Evolutionary conservation across 1,284 basidiomycete genomes (phyloP).

Genomic region (Laetiporus sulphureus): DNA sequence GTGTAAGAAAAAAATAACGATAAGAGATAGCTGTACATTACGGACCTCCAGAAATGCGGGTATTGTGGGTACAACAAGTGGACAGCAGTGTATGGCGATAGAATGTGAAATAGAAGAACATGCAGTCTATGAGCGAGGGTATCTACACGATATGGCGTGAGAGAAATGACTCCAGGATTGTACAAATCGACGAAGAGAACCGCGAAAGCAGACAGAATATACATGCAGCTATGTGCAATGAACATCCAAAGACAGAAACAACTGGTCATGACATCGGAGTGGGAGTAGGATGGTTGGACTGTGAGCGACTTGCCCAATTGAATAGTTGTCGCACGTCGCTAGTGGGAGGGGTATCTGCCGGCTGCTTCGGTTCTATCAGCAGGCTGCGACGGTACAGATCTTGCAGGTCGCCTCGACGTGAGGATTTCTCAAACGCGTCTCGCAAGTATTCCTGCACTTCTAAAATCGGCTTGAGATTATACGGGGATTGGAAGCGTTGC

Average conservation of each 20-base stretch:
- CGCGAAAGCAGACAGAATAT: conserved; percentile 10
- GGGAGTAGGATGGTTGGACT: conserved; percentile 26
- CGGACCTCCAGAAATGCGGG: conserved; percentile 2
- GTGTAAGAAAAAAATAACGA: conserved; percentile 6
- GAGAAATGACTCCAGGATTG: conserved; percentile 6
- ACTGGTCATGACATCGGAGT: conserved; percentile 16
- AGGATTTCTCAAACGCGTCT: conserved; percentile 64
- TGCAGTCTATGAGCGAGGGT: conserved; percentile 2
- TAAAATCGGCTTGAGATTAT: conserved; percentile 75
- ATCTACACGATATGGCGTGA: background rate
- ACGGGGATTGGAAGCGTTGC: conserved; percentile 88
- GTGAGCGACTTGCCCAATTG: conserved; percentile 62
- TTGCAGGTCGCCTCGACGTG: conserved; percentile 68
- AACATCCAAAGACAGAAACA: conserved; percentile 1
- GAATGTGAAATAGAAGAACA: conserved; percentile 4
- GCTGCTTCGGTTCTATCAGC: conserved; percentile 72
- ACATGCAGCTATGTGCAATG: too few species aligned
- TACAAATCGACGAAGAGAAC: conserved; percentile 16
- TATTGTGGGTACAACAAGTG: conserved; percentile 9
- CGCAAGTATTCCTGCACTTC: conserved; percentile 80
- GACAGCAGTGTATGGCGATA: conserved; percentile 11
- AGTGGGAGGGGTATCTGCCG: conserved; percentile 59
- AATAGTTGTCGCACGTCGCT: conserved; percentile 71
- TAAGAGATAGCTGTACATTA: conserved; percentile 9
- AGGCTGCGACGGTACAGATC: conserved; percentile 79